Evolutionary conservation across 2,329 filamentous ascomycete genomes (phyloP).

Genomic region (Dactylellina parvicollis): DNA sequence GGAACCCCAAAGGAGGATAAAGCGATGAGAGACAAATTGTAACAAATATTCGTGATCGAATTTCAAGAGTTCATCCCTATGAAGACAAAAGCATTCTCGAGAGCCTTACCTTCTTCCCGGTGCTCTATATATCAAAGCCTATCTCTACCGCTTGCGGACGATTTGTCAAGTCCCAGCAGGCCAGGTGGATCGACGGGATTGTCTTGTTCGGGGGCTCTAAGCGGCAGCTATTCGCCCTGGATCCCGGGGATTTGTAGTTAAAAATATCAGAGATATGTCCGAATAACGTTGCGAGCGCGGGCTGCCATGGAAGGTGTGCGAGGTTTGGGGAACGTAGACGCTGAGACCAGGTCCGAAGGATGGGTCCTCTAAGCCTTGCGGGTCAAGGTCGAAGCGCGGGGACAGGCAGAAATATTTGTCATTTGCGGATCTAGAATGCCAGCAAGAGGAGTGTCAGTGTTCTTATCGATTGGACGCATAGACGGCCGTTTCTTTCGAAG

Average conservation of each 20-base stretch:
- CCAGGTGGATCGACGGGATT: constrained; percentile 19
- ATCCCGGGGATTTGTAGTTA: constrained; percentile 12
- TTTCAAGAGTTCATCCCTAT: too few species aligned
- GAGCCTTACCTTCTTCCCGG: constrained; percentile 9
- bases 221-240: constrained; percentile 22
- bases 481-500: background rate
- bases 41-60: background rate
- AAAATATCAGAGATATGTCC: constrained; percentile 3
- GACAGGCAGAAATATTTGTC: constrained; percentile 30
- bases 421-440: constrained; percentile 23
- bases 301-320: constrained; percentile 14
- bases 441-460: constrained; percentile 27
- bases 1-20: background rate
- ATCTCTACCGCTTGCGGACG: constrained; percentile 2
- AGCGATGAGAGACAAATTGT: background rate
- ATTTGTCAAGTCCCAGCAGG: constrained; percentile 31
- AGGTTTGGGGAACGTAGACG: constrained; percentile 14
- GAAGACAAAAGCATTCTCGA: background rate
- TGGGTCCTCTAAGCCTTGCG: constrained; percentile 39
- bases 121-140: constrained; percentile 25
- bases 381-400: constrained; percentile 30
- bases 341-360: constrained; percentile 16
- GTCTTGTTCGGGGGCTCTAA: constrained; percentile 1
- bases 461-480: constrained; percentile 12
- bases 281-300: background rate